These are phyloP conservation scores for Lepidium aucheri DNA, from an alignment of 345 rosid species.

Conservation along the genomic window DNA sequence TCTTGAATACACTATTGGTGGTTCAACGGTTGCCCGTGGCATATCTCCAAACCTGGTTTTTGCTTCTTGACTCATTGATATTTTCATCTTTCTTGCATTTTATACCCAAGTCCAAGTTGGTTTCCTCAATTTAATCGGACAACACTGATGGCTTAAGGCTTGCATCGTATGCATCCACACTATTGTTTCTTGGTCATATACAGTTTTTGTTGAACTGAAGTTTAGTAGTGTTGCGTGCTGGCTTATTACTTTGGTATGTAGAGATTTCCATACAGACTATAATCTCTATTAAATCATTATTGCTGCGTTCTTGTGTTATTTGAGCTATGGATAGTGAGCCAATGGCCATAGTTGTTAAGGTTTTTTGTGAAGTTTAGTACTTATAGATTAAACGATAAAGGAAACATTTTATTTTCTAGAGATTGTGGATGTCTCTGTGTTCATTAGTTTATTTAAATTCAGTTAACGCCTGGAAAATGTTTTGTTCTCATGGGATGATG, in stretches of 20 bases:
- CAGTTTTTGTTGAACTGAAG: background rate
- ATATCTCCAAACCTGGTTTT: slow-evolving; percentile 75
- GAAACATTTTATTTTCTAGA: background rate
- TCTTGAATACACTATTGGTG: slow-evolving; percentile 89
- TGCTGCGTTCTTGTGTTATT: background rate
- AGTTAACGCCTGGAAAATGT: background rate
- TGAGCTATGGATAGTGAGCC: background rate
- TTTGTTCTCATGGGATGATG: background rate
- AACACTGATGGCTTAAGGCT: background rate
- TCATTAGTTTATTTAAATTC: background rate
- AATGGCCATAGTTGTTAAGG: background rate
- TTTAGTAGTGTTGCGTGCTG: background rate
- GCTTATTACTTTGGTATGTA: background rate
- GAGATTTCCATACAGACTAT: background rate
- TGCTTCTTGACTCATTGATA: background rate
- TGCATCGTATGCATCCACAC: background rate
- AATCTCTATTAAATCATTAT: background rate
- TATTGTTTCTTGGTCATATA: background rate
- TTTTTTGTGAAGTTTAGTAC: background rate
- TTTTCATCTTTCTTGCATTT: background rate
- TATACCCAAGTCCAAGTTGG: background rate
- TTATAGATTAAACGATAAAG: background rate
- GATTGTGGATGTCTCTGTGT: background rate
- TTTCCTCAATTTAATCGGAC: background rate
- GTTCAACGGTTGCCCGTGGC: slow-evolving; percentile 93